Percentiles rank a stretch among this genome's conserved stretches.
phyloP scores from a whole-genome alignment of 768 basidiomycete genomes.

The Lactifluus volemus region DNA sequence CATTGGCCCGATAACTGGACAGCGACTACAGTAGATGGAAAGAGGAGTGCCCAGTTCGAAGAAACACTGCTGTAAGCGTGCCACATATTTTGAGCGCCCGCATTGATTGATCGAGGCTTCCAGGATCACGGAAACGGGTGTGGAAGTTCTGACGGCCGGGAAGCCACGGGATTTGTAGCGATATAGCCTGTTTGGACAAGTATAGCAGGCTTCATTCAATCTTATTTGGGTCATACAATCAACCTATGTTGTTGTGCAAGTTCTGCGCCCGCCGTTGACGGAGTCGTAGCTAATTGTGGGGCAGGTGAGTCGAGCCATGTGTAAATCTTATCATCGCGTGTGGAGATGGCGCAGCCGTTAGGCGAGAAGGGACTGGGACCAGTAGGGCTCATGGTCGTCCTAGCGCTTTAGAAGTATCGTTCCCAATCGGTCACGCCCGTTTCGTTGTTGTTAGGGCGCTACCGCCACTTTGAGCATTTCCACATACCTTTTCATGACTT shows the following conservation, averaged over 20 bases:
- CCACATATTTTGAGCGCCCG: neutral
- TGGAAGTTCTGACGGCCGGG: slow-evolving; percentile 75
- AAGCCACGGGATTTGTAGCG: slow-evolving; percentile 27
- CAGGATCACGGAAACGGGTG: slow-evolving; percentile 87
- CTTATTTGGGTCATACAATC: slow-evolving; percentile 9
- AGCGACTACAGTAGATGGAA: slow-evolving; percentile 85
- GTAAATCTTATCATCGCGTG: slow-evolving; percentile 8
- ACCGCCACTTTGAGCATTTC: slow-evolving; percentile 13
- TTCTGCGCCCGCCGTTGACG: slow-evolving; percentile 1
- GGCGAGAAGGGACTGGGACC: neutral
- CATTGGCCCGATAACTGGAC: slow-evolving; percentile 98
- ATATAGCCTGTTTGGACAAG: slow-evolving; percentile 15
- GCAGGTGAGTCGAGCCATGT: slow-evolving; percentile 9
- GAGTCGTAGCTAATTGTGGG: slow-evolving; percentile 6
- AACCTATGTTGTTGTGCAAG: slow-evolving; percentile 2
- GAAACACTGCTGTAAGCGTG: slow-evolving; percentile 83
- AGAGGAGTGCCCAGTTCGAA: slow-evolving; percentile 92
- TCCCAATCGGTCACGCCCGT: slow-evolving; percentile 11
- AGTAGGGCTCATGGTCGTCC: neutral
- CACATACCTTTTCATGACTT: slow-evolving; percentile 22
- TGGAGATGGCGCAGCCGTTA: neutral
- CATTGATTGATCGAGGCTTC: slow-evolving; percentile 15
- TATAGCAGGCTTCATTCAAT: slow-evolving; percentile 7
- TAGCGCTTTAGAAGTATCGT: slow-evolving; percentile 10
- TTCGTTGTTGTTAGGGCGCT: slow-evolving; percentile 11